Evolutionary conservation across 164 flowering plant genomes (phyloP), one percentile per base, ranked within the genome.

Genomic region (Platanus orientalis): DNA sequence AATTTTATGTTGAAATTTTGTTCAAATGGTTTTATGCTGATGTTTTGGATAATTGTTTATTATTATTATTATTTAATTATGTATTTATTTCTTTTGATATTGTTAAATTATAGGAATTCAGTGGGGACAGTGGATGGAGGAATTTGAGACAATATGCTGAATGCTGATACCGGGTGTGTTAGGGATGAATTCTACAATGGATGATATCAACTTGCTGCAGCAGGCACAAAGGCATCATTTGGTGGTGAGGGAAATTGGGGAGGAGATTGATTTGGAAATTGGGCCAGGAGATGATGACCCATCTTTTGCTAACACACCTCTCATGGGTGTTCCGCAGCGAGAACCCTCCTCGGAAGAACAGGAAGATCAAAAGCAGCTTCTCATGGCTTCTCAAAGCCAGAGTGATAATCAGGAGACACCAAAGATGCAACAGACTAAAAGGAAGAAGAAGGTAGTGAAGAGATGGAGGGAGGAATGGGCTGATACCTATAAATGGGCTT

Each of bases 211-310:
- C 76, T 74, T 94, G 80, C 75, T 94, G 51, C 92, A 89, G 74
- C 96, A 92, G 63, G 92, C 89, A 26, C 95, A 83, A 52, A 80
- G 96, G 69, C 98, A 94, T 76, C 96, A 87, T 61, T 74, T 93
- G 68, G 93, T 90, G 23, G 95, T 87, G n/a, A 74, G 93, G 59
- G 95, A 86, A 69, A 74, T 88, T 19, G 96, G 90, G 23, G 99
- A 89, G 71, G 99, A 89, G 70, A 89, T 92, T 58, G 99, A 94
- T 75, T 78, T 94, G 77, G 99, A 94, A 76, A 92, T 91, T 59
- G 96, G 96, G 44, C 83, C 83, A 20, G 96, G 96, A 5, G 97
- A 94, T 25, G 97, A 94, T 61, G 96, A 90, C 56, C 84, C 90
- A n/a, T n/a, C n/a, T n/a, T n/a, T n/a, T n/a, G n/a, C n/a, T n/a